Evolutionary conservation across 2,329 filamentous ascomycete genomes (phyloP).

Genomic region (Plectosphaerella cucumerina): DNA sequence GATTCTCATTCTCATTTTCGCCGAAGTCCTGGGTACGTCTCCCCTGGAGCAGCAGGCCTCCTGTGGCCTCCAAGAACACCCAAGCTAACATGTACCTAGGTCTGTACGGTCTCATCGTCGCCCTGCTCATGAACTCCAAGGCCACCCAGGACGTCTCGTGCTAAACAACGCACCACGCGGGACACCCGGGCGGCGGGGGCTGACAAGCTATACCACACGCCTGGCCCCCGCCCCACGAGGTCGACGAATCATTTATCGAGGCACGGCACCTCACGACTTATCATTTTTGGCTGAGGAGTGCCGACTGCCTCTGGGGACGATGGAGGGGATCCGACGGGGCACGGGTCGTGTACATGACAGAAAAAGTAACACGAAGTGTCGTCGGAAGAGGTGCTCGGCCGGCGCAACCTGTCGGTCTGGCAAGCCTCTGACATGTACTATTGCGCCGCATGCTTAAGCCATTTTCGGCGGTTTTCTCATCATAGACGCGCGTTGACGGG

Average conservation of each 20-base stretch:
- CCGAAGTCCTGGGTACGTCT: constrained; percentile 87
- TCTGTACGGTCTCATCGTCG: constrained; percentile 98
- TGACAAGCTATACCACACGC: constrained; percentile 30
- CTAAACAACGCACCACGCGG: constrained; percentile 33
- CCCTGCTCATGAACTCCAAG: constrained; percentile 99
- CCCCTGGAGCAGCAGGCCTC: background rate
- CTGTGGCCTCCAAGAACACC: constrained; percentile 3
- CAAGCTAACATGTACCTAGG: constrained; percentile 45
- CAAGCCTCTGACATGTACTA: constrained; percentile 40
- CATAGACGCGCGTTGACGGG: constrained; percentile 36
- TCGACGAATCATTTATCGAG: constrained; percentile 4
- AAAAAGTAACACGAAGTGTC: constrained; percentile 11
- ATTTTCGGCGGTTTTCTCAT: constrained; percentile 35
- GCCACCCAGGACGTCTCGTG: constrained; percentile 61
- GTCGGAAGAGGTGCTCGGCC: constrained; percentile 1
- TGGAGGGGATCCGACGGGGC: constrained; percentile 9
- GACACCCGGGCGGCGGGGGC: constrained; percentile 18
- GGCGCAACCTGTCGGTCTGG: background rate
- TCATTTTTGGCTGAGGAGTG: background rate
- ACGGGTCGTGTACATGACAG: constrained; percentile 9
- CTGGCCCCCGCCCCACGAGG: constrained; percentile 8
- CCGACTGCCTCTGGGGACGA: background rate
- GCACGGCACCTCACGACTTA: background rate
- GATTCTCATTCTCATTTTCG: constrained; percentile 99
- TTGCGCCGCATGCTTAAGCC: constrained; percentile 42